Percentiles rank a stretch among this genome's conserved stretches.
phyloP scores from a whole-genome alignment of 1,284 basidiomycete species.

The Chalciporus piperatoides region DNA sequence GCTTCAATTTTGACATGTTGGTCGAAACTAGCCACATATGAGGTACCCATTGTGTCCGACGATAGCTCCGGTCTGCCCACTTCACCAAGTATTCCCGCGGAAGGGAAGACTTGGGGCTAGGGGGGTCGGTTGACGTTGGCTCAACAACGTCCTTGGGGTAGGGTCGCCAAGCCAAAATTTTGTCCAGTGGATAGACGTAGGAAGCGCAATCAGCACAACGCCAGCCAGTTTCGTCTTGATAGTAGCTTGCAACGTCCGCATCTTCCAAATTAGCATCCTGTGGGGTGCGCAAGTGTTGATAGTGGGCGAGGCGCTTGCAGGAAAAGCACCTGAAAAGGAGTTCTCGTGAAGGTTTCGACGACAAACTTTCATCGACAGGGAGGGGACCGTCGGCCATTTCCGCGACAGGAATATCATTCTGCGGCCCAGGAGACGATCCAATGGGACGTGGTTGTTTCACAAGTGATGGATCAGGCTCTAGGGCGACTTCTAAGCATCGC shows the following conservation, averaged over 20 bases:
- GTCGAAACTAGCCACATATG: conserved; percentile 83
- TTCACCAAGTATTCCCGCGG: conserved; percentile 90
- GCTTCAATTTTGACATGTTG: conserved; percentile 58
- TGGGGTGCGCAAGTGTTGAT: conserved; percentile 66
- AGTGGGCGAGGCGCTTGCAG: conserved; percentile 80
- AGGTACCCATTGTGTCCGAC: conserved; percentile 81
- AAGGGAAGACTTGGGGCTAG: conserved; percentile 56
- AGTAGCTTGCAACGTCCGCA: conserved; percentile 55
- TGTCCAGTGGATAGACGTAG: conserved; percentile 71
- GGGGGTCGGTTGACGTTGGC: conserved; percentile 41
- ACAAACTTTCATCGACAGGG: conserved; percentile 11
- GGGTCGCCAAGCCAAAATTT: conserved; percentile 89
- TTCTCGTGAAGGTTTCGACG: conserved; percentile 32
- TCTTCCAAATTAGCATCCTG: conserved; percentile 36
- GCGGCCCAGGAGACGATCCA: conserved; percentile 16
- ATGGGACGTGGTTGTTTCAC: conserved; percentile 18
- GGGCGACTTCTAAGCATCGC: conserved; percentile 60
- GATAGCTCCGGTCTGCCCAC: conserved; percentile 74
- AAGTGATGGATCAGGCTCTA: conserved; percentile 41
- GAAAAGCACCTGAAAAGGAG: conserved; percentile 77
- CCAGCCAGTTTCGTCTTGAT: conserved; percentile 67
- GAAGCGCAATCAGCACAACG: conserved; percentile 78
- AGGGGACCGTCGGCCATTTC: conserved; percentile 32
- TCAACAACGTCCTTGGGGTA: conserved; percentile 62
- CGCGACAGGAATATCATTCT: conserved; percentile 24